A percentile compares a stretch with the other conserved stretches of the same genome.
Evolutionary conservation across 306 rosid species (phyloP).

Genomic region (Argentina anserina): DNA sequence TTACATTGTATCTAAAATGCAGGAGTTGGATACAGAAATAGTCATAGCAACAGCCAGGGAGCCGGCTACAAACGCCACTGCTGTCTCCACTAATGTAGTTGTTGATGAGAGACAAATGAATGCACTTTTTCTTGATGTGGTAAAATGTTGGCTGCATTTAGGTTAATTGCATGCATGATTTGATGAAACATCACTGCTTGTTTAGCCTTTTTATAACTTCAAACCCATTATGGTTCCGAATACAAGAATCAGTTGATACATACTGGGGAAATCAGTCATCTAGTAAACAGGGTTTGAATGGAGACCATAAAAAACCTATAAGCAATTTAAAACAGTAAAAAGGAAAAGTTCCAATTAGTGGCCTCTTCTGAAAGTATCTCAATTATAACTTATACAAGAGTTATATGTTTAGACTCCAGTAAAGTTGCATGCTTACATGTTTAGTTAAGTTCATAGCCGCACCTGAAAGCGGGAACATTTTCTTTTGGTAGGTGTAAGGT

Average conservation of each 20-base stretch:
- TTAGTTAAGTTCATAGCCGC: neutral
- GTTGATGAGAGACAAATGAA: constrained; percentile 98
- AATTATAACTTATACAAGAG: neutral
- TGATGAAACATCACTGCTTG: neutral
- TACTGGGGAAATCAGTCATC: too few relatives aligned
- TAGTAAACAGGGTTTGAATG: neutral
- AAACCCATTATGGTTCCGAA: neutral
- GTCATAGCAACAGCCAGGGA: constrained; percentile 73
- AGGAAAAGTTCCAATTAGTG: neutral
- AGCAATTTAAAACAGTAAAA: neutral
- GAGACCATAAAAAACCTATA: neutral
- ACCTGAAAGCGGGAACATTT: neutral
- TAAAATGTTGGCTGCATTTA: constrained; percentile 29
- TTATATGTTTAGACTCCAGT: neutral
- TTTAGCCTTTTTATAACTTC: neutral
- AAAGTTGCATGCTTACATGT: neutral
- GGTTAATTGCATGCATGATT: constrained; percentile 6
- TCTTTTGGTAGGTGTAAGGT: neutral
- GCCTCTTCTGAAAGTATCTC: neutral
- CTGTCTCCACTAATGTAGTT: constrained; percentile 77
- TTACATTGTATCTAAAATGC: constrained; percentile 26
- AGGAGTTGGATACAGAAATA: constrained; percentile 95
- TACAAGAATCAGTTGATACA: neutral
- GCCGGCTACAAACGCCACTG: constrained; percentile 47
- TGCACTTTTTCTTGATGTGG: constrained; percentile 96